These are phyloP conservation scores for Polygonum aviculare DNA, from an alignment of 148 eudicot genomes.

Conservation along the genomic window DNA sequence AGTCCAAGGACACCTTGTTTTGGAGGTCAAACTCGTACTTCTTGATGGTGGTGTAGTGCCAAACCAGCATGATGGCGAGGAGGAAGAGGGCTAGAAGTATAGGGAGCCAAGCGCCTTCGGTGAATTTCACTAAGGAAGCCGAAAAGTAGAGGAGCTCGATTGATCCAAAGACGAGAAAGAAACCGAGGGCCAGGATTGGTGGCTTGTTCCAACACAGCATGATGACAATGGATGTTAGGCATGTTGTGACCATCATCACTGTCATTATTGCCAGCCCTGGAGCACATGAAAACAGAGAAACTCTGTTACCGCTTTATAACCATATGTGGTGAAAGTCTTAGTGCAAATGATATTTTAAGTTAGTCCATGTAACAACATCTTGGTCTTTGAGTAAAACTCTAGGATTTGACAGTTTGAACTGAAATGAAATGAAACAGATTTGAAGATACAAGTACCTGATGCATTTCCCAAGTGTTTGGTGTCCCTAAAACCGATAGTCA, in stretches of 20 bases:
- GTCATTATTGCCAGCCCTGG: slow-evolving; percentile 93
- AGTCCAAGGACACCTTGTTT: slow-evolving; percentile 87
- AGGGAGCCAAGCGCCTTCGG: slow-evolving; percentile 94
- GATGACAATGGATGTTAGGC: slow-evolving; percentile 83
- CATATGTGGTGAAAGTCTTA: too few species aligned
- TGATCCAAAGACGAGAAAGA: slow-evolving; percentile 84
- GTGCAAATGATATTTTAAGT: too few species aligned
- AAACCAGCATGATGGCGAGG: slow-evolving; percentile 75
- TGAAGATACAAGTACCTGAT: slow-evolving; percentile 36
- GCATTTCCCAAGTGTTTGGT: slow-evolving; percentile 95
- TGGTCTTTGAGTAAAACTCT: too few species aligned
- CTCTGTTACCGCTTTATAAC: too few species aligned
- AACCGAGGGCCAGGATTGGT: slow-evolving; percentile 54
- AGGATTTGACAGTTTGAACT: too few species aligned
- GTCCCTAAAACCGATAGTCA: slow-evolving; percentile 83
- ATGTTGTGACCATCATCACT: slow-evolving; percentile 91
- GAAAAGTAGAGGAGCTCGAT: slow-evolving; percentile 84
- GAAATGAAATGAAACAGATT: background rate
- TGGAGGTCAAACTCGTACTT: slow-evolving; percentile 89
- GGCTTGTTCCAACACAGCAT: slow-evolving; percentile 86
- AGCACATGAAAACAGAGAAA: slow-evolving; percentile 9
- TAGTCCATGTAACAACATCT: too few species aligned
- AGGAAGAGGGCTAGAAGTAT: slow-evolving; percentile 79
- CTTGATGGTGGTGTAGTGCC: slow-evolving; percentile 83
- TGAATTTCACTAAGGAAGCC: slow-evolving; percentile 79